Conservation (phyloP, 2,329 filamentous ascomycete species). For the Pezicula radicicola region DNA sequence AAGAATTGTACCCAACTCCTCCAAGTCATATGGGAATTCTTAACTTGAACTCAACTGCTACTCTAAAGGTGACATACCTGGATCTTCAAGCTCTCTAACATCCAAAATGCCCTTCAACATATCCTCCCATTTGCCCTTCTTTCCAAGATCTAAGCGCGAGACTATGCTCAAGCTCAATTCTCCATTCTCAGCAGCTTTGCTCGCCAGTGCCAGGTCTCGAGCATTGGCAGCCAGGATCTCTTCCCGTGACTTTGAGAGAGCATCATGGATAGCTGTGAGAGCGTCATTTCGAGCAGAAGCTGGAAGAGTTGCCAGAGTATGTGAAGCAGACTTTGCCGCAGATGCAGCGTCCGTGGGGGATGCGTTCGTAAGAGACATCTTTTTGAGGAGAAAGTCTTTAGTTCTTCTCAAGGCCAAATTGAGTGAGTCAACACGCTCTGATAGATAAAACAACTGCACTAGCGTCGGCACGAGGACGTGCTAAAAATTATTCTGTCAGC, state of each 20-base stretch:
- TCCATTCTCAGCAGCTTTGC: slow-evolving; percentile 70
- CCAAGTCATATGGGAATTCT: too few relatives aligned
- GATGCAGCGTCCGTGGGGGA: slow-evolving; percentile 74
- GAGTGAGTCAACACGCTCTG: too few relatives aligned
- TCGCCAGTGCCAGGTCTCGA: slow-evolving; percentile 73
- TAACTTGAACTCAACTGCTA: too few relatives aligned
- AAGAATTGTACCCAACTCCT: too few relatives aligned
- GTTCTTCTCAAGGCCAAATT: too few relatives aligned
- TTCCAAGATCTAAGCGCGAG: slow-evolving; percentile 81
- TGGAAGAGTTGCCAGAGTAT: slow-evolving; percentile 76
- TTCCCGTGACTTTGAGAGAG: slow-evolving; percentile 66
- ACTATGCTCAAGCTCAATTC: slow-evolving; percentile 78
- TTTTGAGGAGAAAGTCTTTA: not conserved
- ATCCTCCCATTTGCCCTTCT: slow-evolving; percentile 91
- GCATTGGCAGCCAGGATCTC: slow-evolving; percentile 85
- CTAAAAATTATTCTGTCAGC: too few relatives aligned
- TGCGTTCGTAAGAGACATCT: slow-evolving; percentile 88
- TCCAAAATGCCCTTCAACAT: slow-evolving; percentile 95
- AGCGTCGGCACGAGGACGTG: too few relatives aligned
- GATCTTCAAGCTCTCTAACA: slow-evolving; percentile 80
- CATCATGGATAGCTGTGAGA: slow-evolving; percentile 76
- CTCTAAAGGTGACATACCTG: slow-evolving; percentile 49
- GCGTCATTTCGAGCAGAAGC: slow-evolving; percentile 77
- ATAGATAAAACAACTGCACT: too few relatives aligned
- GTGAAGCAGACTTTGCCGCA: slow-evolving; percentile 77